A percentile compares a stretch with the other conserved stretches of the same genome.
Evolutionary conservation across 2,329 filamentous ascomycete species (phyloP).

Genomic region (Paecilomyces sp.): DNA sequence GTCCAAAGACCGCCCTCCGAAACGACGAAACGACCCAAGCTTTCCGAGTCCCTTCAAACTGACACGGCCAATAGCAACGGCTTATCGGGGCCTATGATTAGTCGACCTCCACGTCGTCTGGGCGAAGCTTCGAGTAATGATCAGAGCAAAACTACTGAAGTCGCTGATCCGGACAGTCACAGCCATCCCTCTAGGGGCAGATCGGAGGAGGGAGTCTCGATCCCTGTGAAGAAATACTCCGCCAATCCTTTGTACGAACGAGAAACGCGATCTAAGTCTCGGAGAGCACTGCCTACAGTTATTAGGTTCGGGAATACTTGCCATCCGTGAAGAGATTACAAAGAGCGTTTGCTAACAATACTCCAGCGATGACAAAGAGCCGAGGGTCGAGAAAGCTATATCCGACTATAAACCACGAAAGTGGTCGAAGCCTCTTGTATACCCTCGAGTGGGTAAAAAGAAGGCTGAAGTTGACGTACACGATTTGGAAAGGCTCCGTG

Average conservation of each 20-base stretch:
- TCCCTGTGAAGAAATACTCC: conserved; percentile 22
- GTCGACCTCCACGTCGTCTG: conserved; percentile 5
- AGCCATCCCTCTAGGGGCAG: conserved; percentile 6
- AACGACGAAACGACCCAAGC: conserved; percentile 18
- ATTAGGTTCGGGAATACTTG: conserved; percentile 11
- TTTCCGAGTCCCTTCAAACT: conserved; percentile 23
- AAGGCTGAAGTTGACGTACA: conserved; percentile 38
- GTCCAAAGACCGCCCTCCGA: conserved; percentile 3
- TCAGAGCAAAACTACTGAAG: not conserved
- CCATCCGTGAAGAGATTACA: not conserved
- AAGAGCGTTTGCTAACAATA: not conserved
- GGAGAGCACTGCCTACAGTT: conserved; percentile 11
- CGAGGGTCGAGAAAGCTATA: conserved; percentile 1
- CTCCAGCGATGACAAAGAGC: not conserved
- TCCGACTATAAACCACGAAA: not conserved
- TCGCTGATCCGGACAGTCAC: conserved; percentile 3
- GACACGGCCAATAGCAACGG: conserved; percentile 7
- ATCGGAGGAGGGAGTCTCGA: conserved; percentile 10
- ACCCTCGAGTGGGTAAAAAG: conserved; percentile 39
- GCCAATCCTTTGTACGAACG: conserved; percentile 7
- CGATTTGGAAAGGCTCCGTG: conserved; percentile 63
- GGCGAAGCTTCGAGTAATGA: conserved; percentile 1
- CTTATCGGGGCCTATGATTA: not conserved
- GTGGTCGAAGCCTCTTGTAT: conserved; percentile 31
- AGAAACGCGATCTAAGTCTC: conserved; percentile 25